Evolutionary conservation across 2,329 filamentous ascomycete genomes (phyloP).

Genomic region (Mollisia scopiformis): DNA sequence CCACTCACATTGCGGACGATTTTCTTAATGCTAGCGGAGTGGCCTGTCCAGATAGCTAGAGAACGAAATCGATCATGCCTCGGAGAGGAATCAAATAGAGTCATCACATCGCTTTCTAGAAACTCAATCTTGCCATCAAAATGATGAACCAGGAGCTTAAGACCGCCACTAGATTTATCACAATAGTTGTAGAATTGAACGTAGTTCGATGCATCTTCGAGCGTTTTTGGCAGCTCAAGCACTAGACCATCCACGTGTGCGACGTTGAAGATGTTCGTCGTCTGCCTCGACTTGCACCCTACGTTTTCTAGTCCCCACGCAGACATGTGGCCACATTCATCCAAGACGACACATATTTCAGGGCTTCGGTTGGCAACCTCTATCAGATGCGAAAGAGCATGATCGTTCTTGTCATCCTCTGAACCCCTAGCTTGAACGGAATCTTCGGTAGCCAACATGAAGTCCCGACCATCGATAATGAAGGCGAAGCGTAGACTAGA

Average conservation of each 20-base stretch:
- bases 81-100: conserved; percentile 75
- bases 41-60: conserved; percentile 78
- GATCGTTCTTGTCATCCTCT: conserved; percentile 60
- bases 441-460: conserved; percentile 75
- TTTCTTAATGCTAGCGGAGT: conserved; percentile 79
- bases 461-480: conserved; percentile 80
- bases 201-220: conserved; percentile 44
- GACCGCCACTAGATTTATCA: conserved; percentile 61
- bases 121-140: conserved; percentile 86
- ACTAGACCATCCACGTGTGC: conserved; percentile 69
- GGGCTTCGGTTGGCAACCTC: conserved; percentile 83
- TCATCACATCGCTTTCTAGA: conserved; percentile 76
- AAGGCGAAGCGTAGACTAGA: conserved; percentile 67
- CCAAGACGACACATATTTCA: conserved; percentile 85
- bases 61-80: conserved; percentile 61
- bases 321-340: conserved; percentile 84
- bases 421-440: conserved; percentile 63
- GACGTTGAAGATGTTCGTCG: conserved; percentile 80
- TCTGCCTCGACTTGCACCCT: conserved; percentile 67
- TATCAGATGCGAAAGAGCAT: conserved; percentile 81
- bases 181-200: conserved; percentile 76
- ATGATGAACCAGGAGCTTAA: conserved; percentile 78
- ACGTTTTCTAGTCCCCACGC: conserved; percentile 92
- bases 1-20: conserved; percentile 86
- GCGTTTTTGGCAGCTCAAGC: conserved; percentile 42